These are phyloP conservation scores for Hevea brasiliensis DNA, from an alignment of 345 rosid genomes.

Conservation along the genomic window DNA sequence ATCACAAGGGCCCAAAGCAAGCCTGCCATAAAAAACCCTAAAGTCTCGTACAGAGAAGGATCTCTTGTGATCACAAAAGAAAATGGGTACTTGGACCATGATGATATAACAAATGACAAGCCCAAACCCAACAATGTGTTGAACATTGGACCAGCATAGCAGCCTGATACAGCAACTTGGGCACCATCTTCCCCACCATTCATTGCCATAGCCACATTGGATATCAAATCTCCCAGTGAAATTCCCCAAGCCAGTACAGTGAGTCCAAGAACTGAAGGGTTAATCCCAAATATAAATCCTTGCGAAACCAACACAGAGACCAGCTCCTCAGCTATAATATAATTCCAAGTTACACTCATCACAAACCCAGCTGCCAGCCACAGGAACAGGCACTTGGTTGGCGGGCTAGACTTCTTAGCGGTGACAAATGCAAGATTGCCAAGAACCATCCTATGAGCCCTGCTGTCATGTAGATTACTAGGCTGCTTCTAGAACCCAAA, in stretches of 20 bases:
- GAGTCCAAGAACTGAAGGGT: constrained; percentile 78
- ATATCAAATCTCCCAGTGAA: constrained; percentile 81
- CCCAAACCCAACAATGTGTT: constrained; percentile 81
- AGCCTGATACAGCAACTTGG: constrained; percentile 87
- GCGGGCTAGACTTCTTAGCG: constrained; percentile 60
- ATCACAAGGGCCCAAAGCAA: constrained; percentile 83
- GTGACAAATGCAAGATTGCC: constrained; percentile 62
- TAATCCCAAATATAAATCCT: constrained; percentile 63
- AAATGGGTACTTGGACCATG: constrained; percentile 62
- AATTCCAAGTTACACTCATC: constrained; percentile 90
- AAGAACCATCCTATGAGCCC: constrained; percentile 54
- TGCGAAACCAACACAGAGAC: constrained; percentile 69
- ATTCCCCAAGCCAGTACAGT: constrained; percentile 98
- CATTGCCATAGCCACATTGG: constrained; percentile 74
- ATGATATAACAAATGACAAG: constrained; percentile 53
- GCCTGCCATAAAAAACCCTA: constrained; percentile 66
- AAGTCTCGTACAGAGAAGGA: constrained; percentile 59
- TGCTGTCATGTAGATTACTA: constrained; percentile 48
- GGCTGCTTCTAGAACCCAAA: constrained; percentile 34
- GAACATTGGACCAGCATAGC: constrained; percentile 93
- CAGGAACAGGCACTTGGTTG: constrained; percentile 52
- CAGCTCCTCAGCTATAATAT: constrained; percentile 75
- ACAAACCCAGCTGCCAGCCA: constrained; percentile 85
- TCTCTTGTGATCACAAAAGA: constrained; percentile 58
- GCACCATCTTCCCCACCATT: constrained; percentile 75